Evolutionary conservation across 441 rosid species (phyloP).

Genomic region (Macaranga tanarius): DNA sequence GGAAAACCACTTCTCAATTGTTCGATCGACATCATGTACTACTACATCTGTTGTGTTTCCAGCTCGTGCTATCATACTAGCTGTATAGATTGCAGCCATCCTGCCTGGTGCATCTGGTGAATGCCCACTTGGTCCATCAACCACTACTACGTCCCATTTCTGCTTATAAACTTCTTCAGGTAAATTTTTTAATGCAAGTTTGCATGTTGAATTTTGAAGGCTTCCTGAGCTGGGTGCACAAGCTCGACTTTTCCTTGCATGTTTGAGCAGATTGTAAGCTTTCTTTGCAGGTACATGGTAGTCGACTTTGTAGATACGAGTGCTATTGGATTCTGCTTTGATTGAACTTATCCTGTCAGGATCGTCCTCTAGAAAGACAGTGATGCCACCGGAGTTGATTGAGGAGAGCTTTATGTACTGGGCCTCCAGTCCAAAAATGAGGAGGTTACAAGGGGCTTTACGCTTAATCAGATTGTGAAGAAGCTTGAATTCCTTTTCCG

Average conservation of each 20-base stretch:
- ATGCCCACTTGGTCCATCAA: slow-evolving; percentile 68
- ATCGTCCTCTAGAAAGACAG: slow-evolving; percentile 79
- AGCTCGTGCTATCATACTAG: slow-evolving; percentile 51
- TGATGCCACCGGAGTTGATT: slow-evolving; percentile 67
- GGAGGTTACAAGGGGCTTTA: slow-evolving; percentile 77
- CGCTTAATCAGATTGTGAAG: slow-evolving; percentile 44
- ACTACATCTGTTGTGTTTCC: slow-evolving; percentile 51
- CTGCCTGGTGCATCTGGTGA: slow-evolving; percentile 63
- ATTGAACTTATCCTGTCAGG: slow-evolving; percentile 55
- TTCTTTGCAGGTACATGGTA: slow-evolving; percentile 56
- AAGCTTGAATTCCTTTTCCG: slow-evolving; percentile 62
- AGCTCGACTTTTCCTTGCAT: slow-evolving; percentile 45
- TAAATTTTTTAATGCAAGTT: slow-evolving; percentile 48
- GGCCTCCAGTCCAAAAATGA: slow-evolving; percentile 71
- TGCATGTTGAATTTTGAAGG: slow-evolving; percentile 51
- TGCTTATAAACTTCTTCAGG: slow-evolving; percentile 48
- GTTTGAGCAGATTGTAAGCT: slow-evolving; percentile 50
- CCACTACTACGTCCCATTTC: slow-evolving; percentile 64
- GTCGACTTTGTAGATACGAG: slow-evolving; percentile 56
- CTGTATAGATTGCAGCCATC: slow-evolving; percentile 67
- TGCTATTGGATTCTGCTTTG: slow-evolving; percentile 41
- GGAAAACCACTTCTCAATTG: slow-evolving; percentile 60
- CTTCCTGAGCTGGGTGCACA: slow-evolving; percentile 50
- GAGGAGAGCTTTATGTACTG: slow-evolving; percentile 80
- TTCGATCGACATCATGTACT: slow-evolving; percentile 56